Evolutionary conservation across 306 rosid species (phyloP), one percentile per base, ranked within the genome.

Genomic region (Trifolium fragiferum): DNA sequence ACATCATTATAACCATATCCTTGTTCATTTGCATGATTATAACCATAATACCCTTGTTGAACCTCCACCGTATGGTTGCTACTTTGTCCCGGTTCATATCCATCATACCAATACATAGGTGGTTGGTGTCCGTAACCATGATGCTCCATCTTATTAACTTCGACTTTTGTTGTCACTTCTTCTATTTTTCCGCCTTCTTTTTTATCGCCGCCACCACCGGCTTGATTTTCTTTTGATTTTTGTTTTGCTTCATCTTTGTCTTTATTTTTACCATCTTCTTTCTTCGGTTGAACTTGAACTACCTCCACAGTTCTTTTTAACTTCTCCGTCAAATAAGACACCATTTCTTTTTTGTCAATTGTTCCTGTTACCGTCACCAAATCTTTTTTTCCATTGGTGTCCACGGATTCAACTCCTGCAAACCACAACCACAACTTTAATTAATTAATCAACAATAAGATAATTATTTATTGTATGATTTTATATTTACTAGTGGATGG

Each of bases 351-450:
- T 7, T 15, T 77, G 11, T 87, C 94, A 90, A 91, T 86, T 0
- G 80, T 65, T 55, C 98, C 98, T 41, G 76, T 86, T n/a, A 91
- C 85, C 1, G 83, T 86, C 5, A 93, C 94, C 57, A 88, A 74
- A 25, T 93, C 96, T 25, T 93, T 93, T 7, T 41, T 75, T 35
- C 19, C 85, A 30, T 91, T 96, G 3, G 82, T 7, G 21, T 51
- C 63, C 19, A 91, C 97, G 21, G 85, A 50, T 9, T 83, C 89
- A 69, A 91, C 92, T 30, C 98, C 98, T 93, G 88, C 44, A 33
- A 61, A 61, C 21, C 49, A 15, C 11, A 50, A 6, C 21, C 49
- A 15, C 11, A 50, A 8, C 15, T 44, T 71, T 9, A 38, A 7
- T 67, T 41, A 8, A 65, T 38, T 16, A 62, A 43, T 71, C n/a